A percentile compares a stretch with the other conserved stretches of the same genome.
These are phyloP conservation scores for Picochlorum sp. DNA, from an alignment of 139 green algal genomes.

Conservation along the genomic window DNA sequence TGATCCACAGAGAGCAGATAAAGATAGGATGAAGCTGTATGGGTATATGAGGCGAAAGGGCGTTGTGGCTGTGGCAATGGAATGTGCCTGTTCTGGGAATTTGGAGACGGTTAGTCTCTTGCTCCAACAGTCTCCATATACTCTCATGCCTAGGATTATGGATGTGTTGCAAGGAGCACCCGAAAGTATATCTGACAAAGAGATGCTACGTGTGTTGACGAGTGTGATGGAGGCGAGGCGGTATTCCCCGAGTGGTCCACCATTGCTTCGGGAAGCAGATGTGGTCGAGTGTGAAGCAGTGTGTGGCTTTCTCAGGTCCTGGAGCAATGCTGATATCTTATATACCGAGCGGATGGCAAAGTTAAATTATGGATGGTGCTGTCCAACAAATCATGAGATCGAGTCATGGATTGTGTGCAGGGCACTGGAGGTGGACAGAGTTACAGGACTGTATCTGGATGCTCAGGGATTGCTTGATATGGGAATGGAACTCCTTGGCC, in stretches of 20 bases:
- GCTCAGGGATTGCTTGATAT: not conserved
- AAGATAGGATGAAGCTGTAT: not conserved
- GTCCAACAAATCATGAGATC: not conserved
- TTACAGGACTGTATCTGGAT: slow-evolving; percentile 5
- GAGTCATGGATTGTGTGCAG: slow-evolving; percentile 5
- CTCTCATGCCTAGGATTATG: slow-evolving; percentile 11
- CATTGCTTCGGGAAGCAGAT: not conserved
- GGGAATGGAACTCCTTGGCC: not conserved
- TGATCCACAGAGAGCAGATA: too few relatives aligned
- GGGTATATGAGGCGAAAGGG: not conserved
- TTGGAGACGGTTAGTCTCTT: slow-evolving; percentile 5
- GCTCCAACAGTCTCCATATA: slow-evolving; percentile 14
- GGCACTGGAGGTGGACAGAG: not conserved
- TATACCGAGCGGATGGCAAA: not conserved
- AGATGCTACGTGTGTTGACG: too few relatives aligned
- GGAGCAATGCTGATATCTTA: not conserved
- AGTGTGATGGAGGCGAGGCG: too few relatives aligned
- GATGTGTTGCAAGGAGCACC: slow-evolving; percentile 15
- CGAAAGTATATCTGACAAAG: slow-evolving; percentile 8
- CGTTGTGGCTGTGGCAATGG: not conserved
- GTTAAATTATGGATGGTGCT: not conserved
- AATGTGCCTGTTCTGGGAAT: not conserved
- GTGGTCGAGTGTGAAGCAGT: not conserved
- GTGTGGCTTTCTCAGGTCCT: not conserved
- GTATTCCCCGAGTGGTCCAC: too few relatives aligned